Percentiles rank a stretch among this genome's conserved stretches.
phyloP scores from a whole-genome alignment of 331 rosid genomes.

The Dryas integrifolia region DNA sequence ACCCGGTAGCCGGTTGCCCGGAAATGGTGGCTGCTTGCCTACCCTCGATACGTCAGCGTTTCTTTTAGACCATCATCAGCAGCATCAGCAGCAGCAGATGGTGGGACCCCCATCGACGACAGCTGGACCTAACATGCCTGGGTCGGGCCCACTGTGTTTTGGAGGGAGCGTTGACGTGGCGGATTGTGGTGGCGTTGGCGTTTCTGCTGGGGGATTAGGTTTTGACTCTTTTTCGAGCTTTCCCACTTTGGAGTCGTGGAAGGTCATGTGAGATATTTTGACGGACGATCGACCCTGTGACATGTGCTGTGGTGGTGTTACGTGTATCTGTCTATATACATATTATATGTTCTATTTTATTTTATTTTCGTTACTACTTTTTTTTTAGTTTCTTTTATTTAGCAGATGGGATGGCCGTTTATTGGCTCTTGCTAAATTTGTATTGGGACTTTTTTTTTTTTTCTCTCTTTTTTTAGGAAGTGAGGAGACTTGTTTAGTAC shows the following conservation, averaged over 20 bases:
- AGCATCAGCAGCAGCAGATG: slow-evolving; percentile 34
- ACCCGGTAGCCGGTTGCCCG: slow-evolving; percentile 20
- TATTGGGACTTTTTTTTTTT: too few relatives aligned
- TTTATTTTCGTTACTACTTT: background rate
- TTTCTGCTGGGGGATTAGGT: slow-evolving; percentile 43
- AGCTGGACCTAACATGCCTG: slow-evolving; percentile 24
- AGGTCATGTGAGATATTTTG: slow-evolving; percentile 57
- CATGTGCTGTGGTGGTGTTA: background rate
- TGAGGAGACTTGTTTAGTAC: too few relatives aligned
- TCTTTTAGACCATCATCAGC: slow-evolving; percentile 52
- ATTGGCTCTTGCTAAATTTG: too few relatives aligned
- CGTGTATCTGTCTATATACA: background rate
- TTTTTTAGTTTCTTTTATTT: background rate
- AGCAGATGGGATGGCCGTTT: background rate
- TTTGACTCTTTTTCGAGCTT: slow-evolving; percentile 65
- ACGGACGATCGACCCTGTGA: background rate
- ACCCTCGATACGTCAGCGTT: slow-evolving; percentile 92
- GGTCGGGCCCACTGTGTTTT: slow-evolving; percentile 28
- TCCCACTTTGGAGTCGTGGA: slow-evolving; percentile 94
- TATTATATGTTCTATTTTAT: background rate
- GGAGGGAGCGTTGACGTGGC: slow-evolving; percentile 15
- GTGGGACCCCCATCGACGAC: slow-evolving; percentile 29
- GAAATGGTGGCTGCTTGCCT: slow-evolving; percentile 46
- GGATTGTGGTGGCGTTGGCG: slow-evolving; percentile 23
- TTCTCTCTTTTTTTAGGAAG: too few relatives aligned